Conservation (phyloP, 2,329 filamentous ascomycete species). For the Whalleya microplaca region DNA sequence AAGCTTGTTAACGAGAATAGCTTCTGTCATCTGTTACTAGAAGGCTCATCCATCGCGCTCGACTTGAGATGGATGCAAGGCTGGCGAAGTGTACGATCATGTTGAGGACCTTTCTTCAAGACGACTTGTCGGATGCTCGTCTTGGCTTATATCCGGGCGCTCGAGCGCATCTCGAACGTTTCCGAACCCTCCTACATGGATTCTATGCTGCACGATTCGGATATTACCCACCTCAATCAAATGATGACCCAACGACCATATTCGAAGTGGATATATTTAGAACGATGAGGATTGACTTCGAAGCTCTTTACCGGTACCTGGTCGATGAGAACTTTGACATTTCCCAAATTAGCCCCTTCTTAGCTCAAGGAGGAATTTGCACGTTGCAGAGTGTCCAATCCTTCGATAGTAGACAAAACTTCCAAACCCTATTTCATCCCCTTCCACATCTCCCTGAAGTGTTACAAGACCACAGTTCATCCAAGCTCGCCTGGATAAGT, state of each 20-base stretch:
- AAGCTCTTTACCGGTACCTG: slow-evolving; percentile 70
- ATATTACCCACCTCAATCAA: slow-evolving; percentile 67
- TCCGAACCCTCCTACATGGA: slow-evolving; percentile 68
- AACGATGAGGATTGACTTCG: slow-evolving; percentile 71
- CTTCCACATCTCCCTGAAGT: slow-evolving; percentile 67
- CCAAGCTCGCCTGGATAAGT: slow-evolving; percentile 47
- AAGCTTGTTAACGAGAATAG: slow-evolving; percentile 41
- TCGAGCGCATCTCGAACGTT: slow-evolving; percentile 71
- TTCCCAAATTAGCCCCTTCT: slow-evolving; percentile 53
- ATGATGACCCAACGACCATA: slow-evolving; percentile 44
- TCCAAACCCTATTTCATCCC: slow-evolving; percentile 63
- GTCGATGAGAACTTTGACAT: slow-evolving; percentile 63
- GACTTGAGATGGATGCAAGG: slow-evolving; percentile 66
- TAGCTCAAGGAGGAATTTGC: slow-evolving; percentile 69
- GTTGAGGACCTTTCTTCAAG: slow-evolving; percentile 69
- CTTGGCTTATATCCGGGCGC: slow-evolving; percentile 66
- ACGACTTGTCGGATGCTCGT: slow-evolving; percentile 68
- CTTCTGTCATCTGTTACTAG: slow-evolving; percentile 58
- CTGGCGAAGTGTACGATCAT: slow-evolving; percentile 61
- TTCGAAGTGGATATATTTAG: slow-evolving; percentile 63
- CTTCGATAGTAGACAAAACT: slow-evolving; percentile 67
- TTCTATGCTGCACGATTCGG: slow-evolving; percentile 71
- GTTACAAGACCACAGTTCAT: slow-evolving; percentile 21
- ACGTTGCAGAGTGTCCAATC: slow-evolving; percentile 68
- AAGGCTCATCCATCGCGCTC: slow-evolving; percentile 66